These are phyloP conservation scores for Stenogyne calaminthoides DNA, from an alignment of 305 asterid species.

Conservation along the genomic window DNA sequence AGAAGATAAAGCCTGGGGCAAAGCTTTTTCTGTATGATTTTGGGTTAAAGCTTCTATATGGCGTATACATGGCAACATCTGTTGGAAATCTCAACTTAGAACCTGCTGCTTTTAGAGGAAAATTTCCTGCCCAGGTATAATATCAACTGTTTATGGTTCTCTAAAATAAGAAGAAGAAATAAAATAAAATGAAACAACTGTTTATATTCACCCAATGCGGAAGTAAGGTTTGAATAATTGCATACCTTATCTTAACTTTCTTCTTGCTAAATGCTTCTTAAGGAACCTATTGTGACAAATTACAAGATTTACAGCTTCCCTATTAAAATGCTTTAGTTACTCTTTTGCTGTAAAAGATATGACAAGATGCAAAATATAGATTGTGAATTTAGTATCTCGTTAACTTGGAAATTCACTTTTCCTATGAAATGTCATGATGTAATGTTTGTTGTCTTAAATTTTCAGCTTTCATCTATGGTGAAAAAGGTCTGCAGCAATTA, in stretches of 20 bases:
- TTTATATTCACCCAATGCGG: slow-evolving; percentile 8
- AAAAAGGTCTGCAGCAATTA: neutral
- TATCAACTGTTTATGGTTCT: neutral
- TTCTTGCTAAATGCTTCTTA: neutral
- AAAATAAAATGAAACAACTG: neutral
- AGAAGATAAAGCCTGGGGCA: slow-evolving; percentile 59
- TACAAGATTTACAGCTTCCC: slow-evolving; percentile 13
- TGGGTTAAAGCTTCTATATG: slow-evolving; percentile 64
- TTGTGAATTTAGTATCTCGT: slow-evolving; percentile 6
- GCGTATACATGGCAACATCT: slow-evolving; percentile 75
- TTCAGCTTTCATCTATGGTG: slow-evolving; percentile 20
- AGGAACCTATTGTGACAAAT: slow-evolving; percentile 5
- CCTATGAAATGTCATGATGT: slow-evolving; percentile 14
- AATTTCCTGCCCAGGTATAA: slow-evolving; percentile 84
- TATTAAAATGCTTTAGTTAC: neutral
- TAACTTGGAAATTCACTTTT: slow-evolving; percentile 11
- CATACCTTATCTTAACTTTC: slow-evolving; percentile 13
- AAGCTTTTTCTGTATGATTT: slow-evolving; percentile 78
- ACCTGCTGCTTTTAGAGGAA: slow-evolving; percentile 73
- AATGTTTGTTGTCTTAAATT: neutral
- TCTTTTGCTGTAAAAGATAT: slow-evolving; percentile 7
- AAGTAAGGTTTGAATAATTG: neutral
- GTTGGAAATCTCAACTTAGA: slow-evolving; percentile 63
- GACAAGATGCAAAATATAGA: neutral
- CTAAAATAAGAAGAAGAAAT: neutral